Conservation (phyloP, 2,329 filamentous ascomycete species). For the Penicillium sp. region DNA sequence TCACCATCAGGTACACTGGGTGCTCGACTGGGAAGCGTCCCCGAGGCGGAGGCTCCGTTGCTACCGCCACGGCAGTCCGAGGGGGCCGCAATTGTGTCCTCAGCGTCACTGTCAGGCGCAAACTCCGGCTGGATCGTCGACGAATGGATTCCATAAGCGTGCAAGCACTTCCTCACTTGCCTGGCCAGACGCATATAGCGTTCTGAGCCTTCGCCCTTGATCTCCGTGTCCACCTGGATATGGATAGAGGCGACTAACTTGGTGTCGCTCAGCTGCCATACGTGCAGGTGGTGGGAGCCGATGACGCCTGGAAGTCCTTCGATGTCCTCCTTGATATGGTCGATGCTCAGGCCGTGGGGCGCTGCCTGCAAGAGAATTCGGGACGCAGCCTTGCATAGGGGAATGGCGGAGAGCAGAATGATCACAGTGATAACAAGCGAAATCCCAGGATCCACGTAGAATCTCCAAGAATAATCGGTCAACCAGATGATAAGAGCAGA, state of each 20-base stretch:
- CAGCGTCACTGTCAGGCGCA: constrained; percentile 30
- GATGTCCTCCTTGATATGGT: constrained; percentile 88
- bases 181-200: constrained; percentile 86
- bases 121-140: constrained; percentile 96
- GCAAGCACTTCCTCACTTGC: constrained; percentile 75
- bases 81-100: no score
- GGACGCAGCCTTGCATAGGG: constrained; percentile 45
- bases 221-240: constrained; percentile 82
- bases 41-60: no score
- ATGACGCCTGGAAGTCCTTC: constrained; percentile 73
- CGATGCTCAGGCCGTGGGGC: constrained; percentile 74
- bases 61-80: no score
- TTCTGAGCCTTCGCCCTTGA: constrained; percentile 65
- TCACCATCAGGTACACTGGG: constrained; percentile 33
- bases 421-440: constrained; percentile 86
- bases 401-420: constrained; percentile 48
- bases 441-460: constrained; percentile 83
- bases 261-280: constrained; percentile 96
- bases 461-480: constrained; percentile 68
- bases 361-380: constrained; percentile 91
- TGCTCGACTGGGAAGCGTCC: constrained; percentile 27
- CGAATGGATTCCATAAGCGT: constrained; percentile 91
- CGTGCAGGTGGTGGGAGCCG: constrained; percentile 89
- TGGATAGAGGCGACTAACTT: constrained; percentile 91
- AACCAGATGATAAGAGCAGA: constrained; percentile 86